Base-by-base conservation (phyloP, 2,329 filamentous ascomycete species). In the Mollisiaceae sp. region DNA sequence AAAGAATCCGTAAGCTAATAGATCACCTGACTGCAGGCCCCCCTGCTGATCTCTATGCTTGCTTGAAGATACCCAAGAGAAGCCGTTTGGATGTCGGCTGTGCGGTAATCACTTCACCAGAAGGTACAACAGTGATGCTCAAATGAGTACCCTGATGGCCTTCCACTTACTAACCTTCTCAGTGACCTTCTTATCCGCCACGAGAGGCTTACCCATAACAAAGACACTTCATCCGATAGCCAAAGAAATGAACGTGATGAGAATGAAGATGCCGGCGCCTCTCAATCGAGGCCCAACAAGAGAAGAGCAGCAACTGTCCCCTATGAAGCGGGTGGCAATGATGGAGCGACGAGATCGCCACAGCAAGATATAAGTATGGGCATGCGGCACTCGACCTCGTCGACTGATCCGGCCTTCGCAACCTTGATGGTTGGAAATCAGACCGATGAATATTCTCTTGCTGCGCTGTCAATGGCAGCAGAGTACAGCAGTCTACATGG, bases 71-170 rank as follows among this genome's bases (percentile, higher is more conserved):
- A 89, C 86, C 70, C 88, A 88, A 73, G 86, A 88, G 77, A 88
- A 88, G 76, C 86, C 86, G 8, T 89, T 88, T 73, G 82, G 82
- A 59, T 89, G 86, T 71, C 80, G 32, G 8, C 66, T 83, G 54
- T 89, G 86, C 77, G 85, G 85, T 59, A 88, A 88, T 77, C 86
- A 82, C 1, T 89, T 88, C 77, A 85, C 85, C 74, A 79, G 86
- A 79, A 81, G 85, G 86, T 88, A 76, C 81, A 85, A 81, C 70
- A 41, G 6, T 32, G 27, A 24, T 39, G 18, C 22, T 35, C 6
- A 32, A 22, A n/a, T 27, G 38, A 27, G 20, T 47, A 47, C 24
- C 50, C 32, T 54, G n/a, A 57, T 57, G 18, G 35, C 3, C 22
- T 11, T 52, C 2, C 4, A 15, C 18, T 39, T 57, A 73, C 75